Conservation (phyloP, 192 early-diverging fungal species). For the Linnemannia zychae region DNA sequence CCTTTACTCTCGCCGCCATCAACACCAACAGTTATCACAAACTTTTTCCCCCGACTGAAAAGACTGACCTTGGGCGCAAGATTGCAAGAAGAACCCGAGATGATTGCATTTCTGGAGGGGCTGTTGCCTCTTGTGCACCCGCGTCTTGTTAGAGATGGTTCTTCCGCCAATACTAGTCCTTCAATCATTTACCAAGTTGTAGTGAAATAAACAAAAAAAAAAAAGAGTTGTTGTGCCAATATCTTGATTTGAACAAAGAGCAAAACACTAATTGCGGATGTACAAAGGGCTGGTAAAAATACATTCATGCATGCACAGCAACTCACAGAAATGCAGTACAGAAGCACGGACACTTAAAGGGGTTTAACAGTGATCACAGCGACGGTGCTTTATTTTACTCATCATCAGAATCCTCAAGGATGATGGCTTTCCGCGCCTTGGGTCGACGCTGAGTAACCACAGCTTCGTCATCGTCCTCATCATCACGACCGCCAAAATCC, state of each 20-base stretch:
- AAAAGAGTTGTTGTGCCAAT: neutral
- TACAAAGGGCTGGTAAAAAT: neutral
- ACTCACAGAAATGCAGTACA: too few relatives aligned
- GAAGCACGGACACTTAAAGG: too few relatives aligned
- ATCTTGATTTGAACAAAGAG: too few relatives aligned
- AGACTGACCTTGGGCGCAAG: neutral
- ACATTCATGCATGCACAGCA: neutral
- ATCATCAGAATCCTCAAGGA: slow-evolving; percentile 41
- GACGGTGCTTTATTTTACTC: slow-evolving; percentile 18
- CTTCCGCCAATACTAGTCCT: neutral
- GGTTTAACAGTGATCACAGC: too few relatives aligned
- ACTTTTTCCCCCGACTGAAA: slow-evolving; percentile 6
- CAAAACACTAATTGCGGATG: neutral
- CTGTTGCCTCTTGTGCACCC: neutral
- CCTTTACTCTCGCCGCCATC: neutral
- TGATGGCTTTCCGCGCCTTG: slow-evolving; percentile 21
- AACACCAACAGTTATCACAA: neutral
- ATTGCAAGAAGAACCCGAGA: neutral
- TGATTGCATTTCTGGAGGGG: neutral
- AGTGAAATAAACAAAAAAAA: neutral
- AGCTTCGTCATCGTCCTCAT: slow-evolving; percentile 25
- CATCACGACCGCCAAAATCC: neutral
- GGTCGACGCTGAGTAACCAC: slow-evolving; percentile 5
- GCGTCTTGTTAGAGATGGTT: neutral
- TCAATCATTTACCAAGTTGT: neutral